Base-by-base conservation (phyloP, 352 stramenopile genomes). In the Pythium guiyangense region DNA sequence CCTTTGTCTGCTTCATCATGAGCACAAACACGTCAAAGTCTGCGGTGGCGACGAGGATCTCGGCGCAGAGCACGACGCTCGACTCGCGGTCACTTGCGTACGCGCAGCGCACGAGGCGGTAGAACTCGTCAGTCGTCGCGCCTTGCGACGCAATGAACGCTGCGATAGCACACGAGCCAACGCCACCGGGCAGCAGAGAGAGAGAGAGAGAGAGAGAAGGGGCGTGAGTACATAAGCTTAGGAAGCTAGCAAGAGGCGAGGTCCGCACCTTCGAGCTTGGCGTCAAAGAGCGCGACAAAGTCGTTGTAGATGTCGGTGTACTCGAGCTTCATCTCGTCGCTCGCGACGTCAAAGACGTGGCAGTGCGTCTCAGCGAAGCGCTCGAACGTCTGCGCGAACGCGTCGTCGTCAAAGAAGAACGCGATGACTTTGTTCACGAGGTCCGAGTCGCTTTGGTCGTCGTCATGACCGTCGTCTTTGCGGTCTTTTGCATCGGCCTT, bases 1-100 rank as follows among this genome's bases (percentile, higher is more conserved):
- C 74, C 59, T 88, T 91, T 6, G 78, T 88, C 62, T 91, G 81
- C 39, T 83, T 81, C 81, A 91, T 91, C 81, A 91, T 91, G 50
- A 89, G 42, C 29, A 91, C 81, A 50, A 89, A 91, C 35, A 91
- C 81, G 50, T 89, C 78, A 59, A 91, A 89, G 66, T 91, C 81
- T 14, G 74, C 78, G 10, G 81, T 91, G 14, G 81, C 81, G 11
- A 89, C 77, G 17, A 91, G 72, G 60, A 91, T 91, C 65, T 88
- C 73, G 3, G 81, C 84, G 72, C 79, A 88, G 1, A 89, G 61
- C 20, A 85, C 78, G 17, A 80, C 74, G 29, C 74, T 84, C 6
- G 74, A 84, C 62, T 89, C 63, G 20, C 71, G 77, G 46, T 91
- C 69, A 6, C 62, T 49, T 45, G 84, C 71, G 54, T 91, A 84